Evolutionary conservation across 805 yeast species (phyloP).

Genomic region (Clavispora vitiphila): DNA sequence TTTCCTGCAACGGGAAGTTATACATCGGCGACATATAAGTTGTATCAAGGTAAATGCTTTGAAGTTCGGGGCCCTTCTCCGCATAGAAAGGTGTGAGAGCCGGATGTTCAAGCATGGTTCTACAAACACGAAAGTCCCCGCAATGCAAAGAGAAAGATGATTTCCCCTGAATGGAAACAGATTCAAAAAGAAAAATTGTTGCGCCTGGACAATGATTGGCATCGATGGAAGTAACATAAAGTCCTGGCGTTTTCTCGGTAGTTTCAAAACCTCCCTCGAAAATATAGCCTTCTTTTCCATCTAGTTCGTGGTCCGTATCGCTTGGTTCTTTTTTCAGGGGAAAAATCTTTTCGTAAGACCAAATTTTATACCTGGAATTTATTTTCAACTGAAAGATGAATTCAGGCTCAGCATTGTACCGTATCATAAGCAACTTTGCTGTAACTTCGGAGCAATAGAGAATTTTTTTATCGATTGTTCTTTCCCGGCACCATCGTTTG

Average conservation of each 20-base stretch:
- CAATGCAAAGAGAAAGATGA: conserved; percentile 60
- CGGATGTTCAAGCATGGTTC: conserved; percentile 42
- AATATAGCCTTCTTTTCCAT: neutral
- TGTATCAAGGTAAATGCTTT: conserved; percentile 79
- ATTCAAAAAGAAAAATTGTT: conserved; percentile 67
- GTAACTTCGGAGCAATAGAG: conserved; percentile 76
- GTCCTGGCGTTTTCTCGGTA: conserved; percentile 21
- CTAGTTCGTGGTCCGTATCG: neutral
- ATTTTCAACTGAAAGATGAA: conserved; percentile 37
- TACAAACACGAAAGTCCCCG: conserved; percentile 84
- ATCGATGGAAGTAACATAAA: conserved; percentile 58
- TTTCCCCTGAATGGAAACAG: conserved; percentile 21
- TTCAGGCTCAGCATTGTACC: conserved; percentile 52
- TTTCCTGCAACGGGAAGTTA: conserved; percentile 71
- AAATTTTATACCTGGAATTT: conserved; percentile 35
- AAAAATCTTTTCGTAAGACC: conserved; percentile 4
- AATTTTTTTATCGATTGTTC: conserved; percentile 45
- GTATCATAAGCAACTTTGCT: conserved; percentile 46
- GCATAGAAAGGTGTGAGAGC: conserved; percentile 18
- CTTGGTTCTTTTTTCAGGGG: neutral
- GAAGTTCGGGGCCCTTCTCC: conserved; percentile 26
- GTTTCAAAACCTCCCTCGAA: conserved; percentile 16
- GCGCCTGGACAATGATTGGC: conserved; percentile 99
- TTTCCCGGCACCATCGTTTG: conserved; percentile 60
- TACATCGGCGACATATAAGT: conserved; percentile 77